Evolutionary conservation across 1,284 basidiomycete species (phyloP).

Genomic region (Ceratobasidium sp.): DNA sequence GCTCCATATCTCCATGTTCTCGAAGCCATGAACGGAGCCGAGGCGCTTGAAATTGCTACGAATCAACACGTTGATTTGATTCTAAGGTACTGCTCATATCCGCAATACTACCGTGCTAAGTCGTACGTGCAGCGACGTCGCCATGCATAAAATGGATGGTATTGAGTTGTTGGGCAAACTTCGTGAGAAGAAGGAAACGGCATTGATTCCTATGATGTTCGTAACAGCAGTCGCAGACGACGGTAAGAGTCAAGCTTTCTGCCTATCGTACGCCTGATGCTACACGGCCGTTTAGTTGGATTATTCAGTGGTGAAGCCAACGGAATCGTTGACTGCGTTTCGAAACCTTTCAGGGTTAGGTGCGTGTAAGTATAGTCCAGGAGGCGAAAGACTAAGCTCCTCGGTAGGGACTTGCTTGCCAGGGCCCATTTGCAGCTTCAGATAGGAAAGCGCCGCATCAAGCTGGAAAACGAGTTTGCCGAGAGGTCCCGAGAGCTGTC

Average conservation of each 20-base stretch:
- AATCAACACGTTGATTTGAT: background rate
- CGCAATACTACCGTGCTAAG: background rate
- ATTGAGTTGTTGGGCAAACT: background rate
- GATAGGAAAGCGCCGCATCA: slow-evolving; percentile 45
- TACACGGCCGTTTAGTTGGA: background rate
- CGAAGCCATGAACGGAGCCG: background rate
- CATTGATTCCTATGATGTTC: slow-evolving; percentile 46
- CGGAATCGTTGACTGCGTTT: slow-evolving; percentile 50
- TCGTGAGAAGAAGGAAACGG: background rate
- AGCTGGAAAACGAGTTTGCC: slow-evolving; percentile 48
- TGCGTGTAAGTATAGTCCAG: too few relatives aligned
- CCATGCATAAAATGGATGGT: background rate
- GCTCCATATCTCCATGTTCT: slow-evolving; percentile 13
- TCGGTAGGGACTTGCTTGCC: slow-evolving; percentile 53
- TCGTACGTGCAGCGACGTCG: background rate
- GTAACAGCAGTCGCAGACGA: slow-evolving; percentile 43
- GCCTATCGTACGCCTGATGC: slow-evolving; percentile 36
- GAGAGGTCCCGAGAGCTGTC: slow-evolving; percentile 48
- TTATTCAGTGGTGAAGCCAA: background rate
- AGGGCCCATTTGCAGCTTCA: slow-evolving; percentile 47
- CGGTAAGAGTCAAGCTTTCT: slow-evolving; percentile 36
- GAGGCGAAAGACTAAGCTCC: slow-evolving; percentile 45
- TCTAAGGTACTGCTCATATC: background rate
- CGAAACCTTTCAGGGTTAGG: slow-evolving; percentile 46
- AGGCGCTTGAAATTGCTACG: background rate